Base-by-base conservation (phyloP, 495 filamentous ascomycete genomes). In the Neurospora africana region DNA sequence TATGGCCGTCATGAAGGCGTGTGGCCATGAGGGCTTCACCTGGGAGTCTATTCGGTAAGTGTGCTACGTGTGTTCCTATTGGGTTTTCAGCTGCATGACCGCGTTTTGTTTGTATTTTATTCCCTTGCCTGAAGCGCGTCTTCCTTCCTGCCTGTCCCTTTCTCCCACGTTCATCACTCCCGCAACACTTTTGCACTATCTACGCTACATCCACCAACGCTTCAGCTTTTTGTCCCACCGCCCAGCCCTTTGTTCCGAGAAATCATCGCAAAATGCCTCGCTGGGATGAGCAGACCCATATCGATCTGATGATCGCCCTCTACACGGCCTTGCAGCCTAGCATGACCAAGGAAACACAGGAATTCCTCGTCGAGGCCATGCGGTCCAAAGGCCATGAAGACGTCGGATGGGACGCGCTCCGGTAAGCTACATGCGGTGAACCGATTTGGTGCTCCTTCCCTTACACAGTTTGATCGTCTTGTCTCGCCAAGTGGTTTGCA, bases 41-140 rank as follows among this genome's bases (percentile, higher is more conserved):
- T 78, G 77, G 74, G 80, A 83, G 53, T 79, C 70, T 9, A 77
- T 82, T 44, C 76, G 81, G 82, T 82, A 79, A 43, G 78, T 78
- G 38, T 15, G 23, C 30, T 17, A 39, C 21, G 9, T 68, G 47
- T 61, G 7, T 23, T 38, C 41, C 19, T 33, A 36, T 70, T 70
- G 3, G n/a, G 67, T 10, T 23, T 30, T 21, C 19, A 21, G 13
- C 13, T 10, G 13, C 23, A 61, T 21, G 21, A 17, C 23, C 23
- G 47, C 10, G 21, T 39, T 68, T 37, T 47, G 38, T 23, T 11
- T 21, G 38, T n/a, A n/a, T n/a, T n/a, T n/a, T n/a, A n/a, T n/a
- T n/a, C n/a, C n/a, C n/a, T n/a, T n/a, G n/a, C n/a, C n/a, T n/a
- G 13, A 7, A 30, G 15, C 23, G 47, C 13, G 53, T 61, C 23